Percentiles rank a stretch among this genome's conserved stretches.
phyloP scores from a whole-genome alignment of 495 filamentous ascomycete genomes.

The Talaromyces stipitatus region DNA sequence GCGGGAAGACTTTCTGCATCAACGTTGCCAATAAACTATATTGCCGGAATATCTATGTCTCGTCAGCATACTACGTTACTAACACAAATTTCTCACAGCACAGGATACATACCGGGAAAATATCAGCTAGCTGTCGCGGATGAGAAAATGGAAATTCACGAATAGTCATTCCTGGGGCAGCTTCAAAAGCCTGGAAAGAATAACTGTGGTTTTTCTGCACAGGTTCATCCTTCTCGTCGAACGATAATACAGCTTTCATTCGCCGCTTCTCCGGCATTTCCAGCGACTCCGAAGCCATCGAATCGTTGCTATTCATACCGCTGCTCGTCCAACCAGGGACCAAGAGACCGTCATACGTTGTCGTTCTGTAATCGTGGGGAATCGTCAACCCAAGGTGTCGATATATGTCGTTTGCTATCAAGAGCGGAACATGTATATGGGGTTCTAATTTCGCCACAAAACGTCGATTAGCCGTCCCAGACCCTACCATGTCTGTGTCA shows the following conservation, averaged over 20 bases:
- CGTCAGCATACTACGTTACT: neutral
- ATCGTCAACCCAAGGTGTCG: slow-evolving; percentile 49
- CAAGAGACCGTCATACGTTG: slow-evolving; percentile 61
- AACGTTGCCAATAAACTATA: slow-evolving; percentile 62
- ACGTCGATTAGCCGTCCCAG: slow-evolving; percentile 58
- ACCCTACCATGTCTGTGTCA: slow-evolving; percentile 36
- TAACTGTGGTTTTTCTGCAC: slow-evolving; percentile 52
- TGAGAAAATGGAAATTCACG: slow-evolving; percentile 76
- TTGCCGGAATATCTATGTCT: slow-evolving; percentile 53
- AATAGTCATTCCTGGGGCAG: slow-evolving; percentile 59
- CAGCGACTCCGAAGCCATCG: neutral
- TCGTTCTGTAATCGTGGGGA: slow-evolving; percentile 45
- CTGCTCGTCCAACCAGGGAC: slow-evolving; percentile 38
- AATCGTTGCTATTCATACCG: slow-evolving; percentile 14
- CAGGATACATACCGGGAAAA: slow-evolving; percentile 50
- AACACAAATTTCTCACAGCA: neutral
- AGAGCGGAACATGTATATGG: slow-evolving; percentile 64
- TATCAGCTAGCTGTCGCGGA: slow-evolving; percentile 70
- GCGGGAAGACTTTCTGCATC: slow-evolving; percentile 52
- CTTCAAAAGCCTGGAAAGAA: slow-evolving; percentile 62
- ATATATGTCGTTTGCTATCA: slow-evolving; percentile 59
- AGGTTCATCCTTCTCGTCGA: slow-evolving; percentile 31
- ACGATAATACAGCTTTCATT: slow-evolving; percentile 22
- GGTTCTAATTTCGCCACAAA: slow-evolving; percentile 84
- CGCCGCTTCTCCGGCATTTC: slow-evolving; percentile 25